Percentiles rank a stretch among this genome's conserved stretches.
These are phyloP conservation scores for Cryptococcus floricola DNA, from an alignment of 1,284 basidiomycete genomes.

Conservation along the genomic window DNA sequence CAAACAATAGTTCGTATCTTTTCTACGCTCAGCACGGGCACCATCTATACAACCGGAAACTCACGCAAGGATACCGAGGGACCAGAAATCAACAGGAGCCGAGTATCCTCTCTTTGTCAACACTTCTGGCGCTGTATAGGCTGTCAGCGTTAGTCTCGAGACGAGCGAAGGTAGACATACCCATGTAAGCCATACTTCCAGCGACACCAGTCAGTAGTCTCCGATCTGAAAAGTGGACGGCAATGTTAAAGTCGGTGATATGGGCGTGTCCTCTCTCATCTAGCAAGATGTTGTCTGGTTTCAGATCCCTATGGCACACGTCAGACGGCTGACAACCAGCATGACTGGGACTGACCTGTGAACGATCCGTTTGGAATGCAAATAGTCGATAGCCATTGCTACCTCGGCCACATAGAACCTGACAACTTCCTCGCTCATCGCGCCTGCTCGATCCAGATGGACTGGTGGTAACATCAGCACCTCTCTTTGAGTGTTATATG, in stretches of 20 bases:
- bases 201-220: constrained; percentile 81
- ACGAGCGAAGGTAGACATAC: constrained; percentile 28
- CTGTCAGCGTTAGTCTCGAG: constrained; percentile 2
- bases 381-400: constrained; percentile 76
- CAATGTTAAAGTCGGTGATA: constrained; percentile 97
- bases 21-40: not conserved
- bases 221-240: constrained; percentile 88
- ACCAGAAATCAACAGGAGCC: constrained; percentile 94
- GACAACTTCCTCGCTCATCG: constrained; percentile 74
- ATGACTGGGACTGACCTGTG: constrained; percentile 66
- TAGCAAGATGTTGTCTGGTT: constrained; percentile 94
- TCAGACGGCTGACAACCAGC: not conserved
- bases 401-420: constrained; percentile 89
- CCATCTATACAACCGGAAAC: not conserved
- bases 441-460: constrained; percentile 76
- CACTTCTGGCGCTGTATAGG: constrained; percentile 72
- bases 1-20: constrained; percentile 81
- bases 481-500: not conserved
- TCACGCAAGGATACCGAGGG: constrained; percentile 76
- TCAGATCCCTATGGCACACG: constrained; percentile 67
- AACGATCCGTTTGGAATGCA: constrained; percentile 86
- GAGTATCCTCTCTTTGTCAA: constrained; percentile 69
- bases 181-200: constrained; percentile 98
- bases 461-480: constrained; percentile 54
- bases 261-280: constrained; percentile 91